Evolutionary conservation across 2,329 filamentous ascomycete species (phyloP).

Genomic region (Trichoderma atroviride): DNA sequence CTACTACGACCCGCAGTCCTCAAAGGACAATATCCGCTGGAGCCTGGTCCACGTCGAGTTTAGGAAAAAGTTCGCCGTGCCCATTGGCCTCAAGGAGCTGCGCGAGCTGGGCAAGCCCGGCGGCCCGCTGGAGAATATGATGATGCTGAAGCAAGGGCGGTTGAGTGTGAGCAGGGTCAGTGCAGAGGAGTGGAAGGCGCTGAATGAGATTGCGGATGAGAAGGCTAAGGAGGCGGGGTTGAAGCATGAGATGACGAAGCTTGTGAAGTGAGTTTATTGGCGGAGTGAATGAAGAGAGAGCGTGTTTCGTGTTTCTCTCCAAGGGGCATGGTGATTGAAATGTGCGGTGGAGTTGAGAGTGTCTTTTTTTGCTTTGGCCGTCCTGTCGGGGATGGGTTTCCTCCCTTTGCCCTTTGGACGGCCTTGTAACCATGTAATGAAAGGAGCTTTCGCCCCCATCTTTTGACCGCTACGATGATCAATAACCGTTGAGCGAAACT

Average conservation of each 20-base stretch:
- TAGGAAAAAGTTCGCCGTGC: conserved; percentile 74
- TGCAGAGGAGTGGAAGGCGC: conserved; percentile 64
- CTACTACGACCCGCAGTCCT: conserved; percentile 82
- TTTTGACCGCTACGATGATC: background rate
- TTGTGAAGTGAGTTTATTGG: conserved; percentile 6
- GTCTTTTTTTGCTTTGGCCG: background rate
- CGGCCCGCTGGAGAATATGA: conserved; percentile 70
- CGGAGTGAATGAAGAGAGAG: background rate
- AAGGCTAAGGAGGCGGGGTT: conserved; percentile 46
- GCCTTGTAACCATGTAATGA: too few species aligned
- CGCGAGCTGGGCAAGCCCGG: conserved; percentile 62
- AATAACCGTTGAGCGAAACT: too few species aligned
- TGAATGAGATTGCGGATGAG: conserved; percentile 56
- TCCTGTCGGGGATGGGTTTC: background rate
- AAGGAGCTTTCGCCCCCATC: background rate
- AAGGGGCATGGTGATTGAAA: background rate
- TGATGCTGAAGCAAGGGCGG: conserved; percentile 79
- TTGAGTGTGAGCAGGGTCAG: conserved; percentile 77
- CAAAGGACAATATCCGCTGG: conserved; percentile 64
- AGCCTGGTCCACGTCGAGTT: conserved; percentile 88
- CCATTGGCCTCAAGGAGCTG: conserved; percentile 72
- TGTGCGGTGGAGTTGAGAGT: background rate
- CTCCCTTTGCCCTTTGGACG: too few species aligned
- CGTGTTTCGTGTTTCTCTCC: background rate
- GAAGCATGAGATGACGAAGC: conserved; percentile 38